phyloP scores from a whole-genome alignment of 129 eudicot genomes.

The Helichrysum umbraculigerum region DNA sequence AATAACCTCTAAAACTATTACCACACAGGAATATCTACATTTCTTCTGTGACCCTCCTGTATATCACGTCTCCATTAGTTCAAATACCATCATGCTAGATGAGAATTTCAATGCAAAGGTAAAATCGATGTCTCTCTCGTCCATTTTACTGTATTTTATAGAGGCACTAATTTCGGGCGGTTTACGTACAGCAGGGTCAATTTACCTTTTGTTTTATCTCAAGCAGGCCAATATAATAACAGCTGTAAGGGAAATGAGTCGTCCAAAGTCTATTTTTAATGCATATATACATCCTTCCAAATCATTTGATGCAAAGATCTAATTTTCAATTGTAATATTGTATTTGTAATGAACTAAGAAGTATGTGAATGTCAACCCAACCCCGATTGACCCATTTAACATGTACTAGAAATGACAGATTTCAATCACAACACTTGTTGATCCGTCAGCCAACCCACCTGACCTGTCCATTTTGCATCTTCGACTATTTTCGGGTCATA shows the following conservation, averaged over 20 bases:
- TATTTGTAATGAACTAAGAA: too few species aligned
- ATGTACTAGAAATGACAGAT: too few species aligned
- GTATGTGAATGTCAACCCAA: too few species aligned
- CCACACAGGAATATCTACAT: constrained; percentile 68
- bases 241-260: neutral
- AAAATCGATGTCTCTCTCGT: neutral
- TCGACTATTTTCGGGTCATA: too few species aligned
- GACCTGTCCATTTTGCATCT: too few species aligned
- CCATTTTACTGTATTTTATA: neutral
- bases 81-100: constrained; percentile 79
- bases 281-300: neutral
- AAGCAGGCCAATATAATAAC: neutral
- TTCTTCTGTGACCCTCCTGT: constrained; percentile 89
- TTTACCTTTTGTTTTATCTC: neutral
- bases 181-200: neutral
- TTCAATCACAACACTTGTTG: too few species aligned
- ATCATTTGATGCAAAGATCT: neutral
- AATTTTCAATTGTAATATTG: too few species aligned
- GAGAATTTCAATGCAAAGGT: constrained; percentile 86
- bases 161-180: neutral
- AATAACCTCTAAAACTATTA: constrained; percentile 4
- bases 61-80: constrained; percentile 69
- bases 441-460: too few species aligned
- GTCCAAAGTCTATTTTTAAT: neutral
- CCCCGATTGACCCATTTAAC: too few species aligned